These are phyloP conservation scores for Fusarium euwallaceae DNA, from an alignment of 2,329 filamentous ascomycete genomes.

Conservation along the genomic window DNA sequence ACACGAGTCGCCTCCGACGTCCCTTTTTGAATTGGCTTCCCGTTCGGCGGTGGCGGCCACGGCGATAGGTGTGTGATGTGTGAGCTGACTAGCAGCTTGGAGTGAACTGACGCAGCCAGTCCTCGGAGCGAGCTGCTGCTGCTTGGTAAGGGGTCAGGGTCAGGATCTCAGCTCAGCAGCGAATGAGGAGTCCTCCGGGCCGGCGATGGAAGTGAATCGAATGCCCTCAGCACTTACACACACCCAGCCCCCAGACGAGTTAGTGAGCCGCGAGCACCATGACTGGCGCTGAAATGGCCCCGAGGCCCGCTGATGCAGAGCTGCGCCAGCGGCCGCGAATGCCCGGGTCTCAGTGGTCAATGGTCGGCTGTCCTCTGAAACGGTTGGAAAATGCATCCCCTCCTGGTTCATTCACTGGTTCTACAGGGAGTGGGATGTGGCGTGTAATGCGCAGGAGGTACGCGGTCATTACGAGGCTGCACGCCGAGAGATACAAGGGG, in stretches of 20 bases:
- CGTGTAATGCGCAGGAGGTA: conserved; percentile 36
- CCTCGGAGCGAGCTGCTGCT: conserved; percentile 41
- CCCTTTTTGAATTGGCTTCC: conserved; percentile 34
- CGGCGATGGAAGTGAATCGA: conserved; percentile 45
- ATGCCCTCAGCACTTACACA: conserved; percentile 38
- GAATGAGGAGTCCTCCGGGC: conserved; percentile 34
- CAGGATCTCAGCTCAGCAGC: conserved; percentile 10
- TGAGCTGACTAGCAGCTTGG: conserved; percentile 44
- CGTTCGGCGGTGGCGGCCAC: conserved; percentile 34
- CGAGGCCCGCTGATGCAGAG: conserved; percentile 34
- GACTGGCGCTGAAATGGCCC: conserved; percentile 18
- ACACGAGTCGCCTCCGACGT: conserved; percentile 37
- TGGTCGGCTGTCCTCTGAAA: conserved; percentile 37
- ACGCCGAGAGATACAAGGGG: conserved; percentile 31
- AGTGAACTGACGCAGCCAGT: conserved; percentile 33
- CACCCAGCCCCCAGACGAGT: conserved; percentile 16
- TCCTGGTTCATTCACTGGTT: conserved; percentile 22
- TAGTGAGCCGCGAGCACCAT: conserved; percentile 22
- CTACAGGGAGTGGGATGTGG: conserved; percentile 33
- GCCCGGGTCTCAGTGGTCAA: conserved; percentile 31
- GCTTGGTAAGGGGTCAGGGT: conserved; percentile 43
- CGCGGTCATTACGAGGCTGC: conserved; percentile 39
- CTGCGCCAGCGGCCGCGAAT: conserved; percentile 10
- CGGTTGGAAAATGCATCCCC: conserved; percentile 19
- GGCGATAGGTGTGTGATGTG: conserved; percentile 28